Evolutionary conservation across 805 yeast species (phyloP), one percentile per base, ranked within the genome.

Genomic region (Zygosaccharomyces kombuchaensis): DNA sequence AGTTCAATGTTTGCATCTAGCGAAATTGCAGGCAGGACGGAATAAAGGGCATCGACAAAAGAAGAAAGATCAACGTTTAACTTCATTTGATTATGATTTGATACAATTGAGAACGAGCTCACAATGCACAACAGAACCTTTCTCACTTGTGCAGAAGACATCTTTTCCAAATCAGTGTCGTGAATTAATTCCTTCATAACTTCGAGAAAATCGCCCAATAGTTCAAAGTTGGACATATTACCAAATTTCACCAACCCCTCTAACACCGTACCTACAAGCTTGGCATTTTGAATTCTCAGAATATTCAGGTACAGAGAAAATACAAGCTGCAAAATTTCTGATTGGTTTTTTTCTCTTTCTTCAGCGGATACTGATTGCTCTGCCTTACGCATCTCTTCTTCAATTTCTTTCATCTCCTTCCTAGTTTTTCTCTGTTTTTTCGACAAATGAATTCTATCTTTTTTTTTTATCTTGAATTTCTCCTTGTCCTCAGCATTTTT

Each of bases 241-340:
- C 98, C 96, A 61, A 83, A 89, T 59, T 80, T 80, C 1, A 97
- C 86, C 46, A 93, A 69, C 2, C 98, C 98, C 68, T 93, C 98
- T 44, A 93, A 71, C 0, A 91, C 95, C 0, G 91, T 75, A 6
- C 95, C 96, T 73, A 88, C 81, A 43, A 93, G 70, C 14, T 77
- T 75, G 31, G 80, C 76, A 14, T 81, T 77, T 36, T 79, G 74
- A 13, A 75, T 75, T 62, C 77, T 84, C 51, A 93, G 71, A 25
- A 91, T 78, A 53, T 86, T 89, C 54, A 93, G 69, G 62, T 93
- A 93, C 16, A 87, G 66, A 1, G 83, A 74, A 49, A 93, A 72
- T 23, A 89, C 72, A 59, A 77, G 66, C 61, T 87, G 87, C 50
- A 93, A 72, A 4, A 89, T 82, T 55, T 88, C 89, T 0, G 93